Percentiles rank a stretch among this genome's conserved stretches.
Conservation (phyloP, 805 yeast species). For the Candida hungchunana region DNA sequence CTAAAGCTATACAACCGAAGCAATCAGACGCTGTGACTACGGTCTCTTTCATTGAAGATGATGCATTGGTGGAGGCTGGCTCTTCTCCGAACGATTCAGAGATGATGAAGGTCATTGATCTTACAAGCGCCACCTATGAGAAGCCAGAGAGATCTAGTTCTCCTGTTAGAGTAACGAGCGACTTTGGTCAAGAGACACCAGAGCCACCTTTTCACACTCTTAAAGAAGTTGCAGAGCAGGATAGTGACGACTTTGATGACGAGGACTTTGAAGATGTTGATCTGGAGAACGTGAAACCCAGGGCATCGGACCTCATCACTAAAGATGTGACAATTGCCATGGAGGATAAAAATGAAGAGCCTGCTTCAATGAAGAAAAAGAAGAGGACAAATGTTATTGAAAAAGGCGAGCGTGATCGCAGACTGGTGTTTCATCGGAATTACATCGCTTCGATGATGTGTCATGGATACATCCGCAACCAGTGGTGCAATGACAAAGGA, state of each 20-base stretch:
- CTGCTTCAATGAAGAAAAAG: slow-evolving; percentile 24
- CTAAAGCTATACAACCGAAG: too few species aligned
- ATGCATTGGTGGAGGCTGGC: too few species aligned
- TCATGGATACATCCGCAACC: slow-evolving; percentile 67
- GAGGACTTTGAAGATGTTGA: slow-evolving; percentile 26
- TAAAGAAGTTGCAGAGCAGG: slow-evolving; percentile 30
- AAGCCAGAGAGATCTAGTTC: background rate
- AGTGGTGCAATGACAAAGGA: slow-evolving; percentile 59
- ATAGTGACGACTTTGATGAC: slow-evolving; percentile 27
- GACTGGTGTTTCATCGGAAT: slow-evolving; percentile 56
- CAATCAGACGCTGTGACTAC: background rate
- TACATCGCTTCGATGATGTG: slow-evolving; percentile 54
- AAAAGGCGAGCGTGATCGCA: slow-evolving; percentile 48
- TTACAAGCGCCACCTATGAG: slow-evolving; percentile 2
- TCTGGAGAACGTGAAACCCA: slow-evolving; percentile 18
- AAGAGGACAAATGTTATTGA: slow-evolving; percentile 34
- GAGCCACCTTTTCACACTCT: background rate
- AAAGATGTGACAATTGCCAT: slow-evolving; percentile 16
- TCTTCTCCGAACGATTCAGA: too few species aligned
- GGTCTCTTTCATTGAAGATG: background rate
- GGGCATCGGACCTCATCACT: slow-evolving; percentile 17
- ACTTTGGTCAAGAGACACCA: slow-evolving; percentile 7
- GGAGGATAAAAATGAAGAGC: slow-evolving; percentile 19
- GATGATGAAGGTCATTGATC: too few species aligned
- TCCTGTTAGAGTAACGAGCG: too few species aligned